These are phyloP conservation scores for Dendrobium nobile DNA, from an alignment of 106 monocot genomes.

Conservation along the genomic window DNA sequence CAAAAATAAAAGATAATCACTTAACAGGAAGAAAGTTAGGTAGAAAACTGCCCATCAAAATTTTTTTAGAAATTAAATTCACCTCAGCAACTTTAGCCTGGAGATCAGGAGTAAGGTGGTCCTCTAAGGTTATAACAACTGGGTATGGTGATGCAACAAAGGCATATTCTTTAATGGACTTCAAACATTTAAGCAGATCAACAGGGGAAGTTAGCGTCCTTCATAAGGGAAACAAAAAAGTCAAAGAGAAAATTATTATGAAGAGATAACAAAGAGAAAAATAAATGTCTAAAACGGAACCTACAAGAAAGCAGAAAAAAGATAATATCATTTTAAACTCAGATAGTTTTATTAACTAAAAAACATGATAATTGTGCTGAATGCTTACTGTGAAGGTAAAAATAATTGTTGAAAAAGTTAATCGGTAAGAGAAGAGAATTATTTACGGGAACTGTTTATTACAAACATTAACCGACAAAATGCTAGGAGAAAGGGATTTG, in stretches of 20 bases:
- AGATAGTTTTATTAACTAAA: not conserved
- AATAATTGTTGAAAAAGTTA: not conserved
- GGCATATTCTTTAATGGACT: constrained; percentile 55
- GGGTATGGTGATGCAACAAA: constrained; percentile 45
- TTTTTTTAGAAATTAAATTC: constrained; percentile 6
- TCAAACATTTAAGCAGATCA: constrained; percentile 41
- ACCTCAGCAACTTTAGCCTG: constrained; percentile 66
- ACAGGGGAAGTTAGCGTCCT: constrained; percentile 58
- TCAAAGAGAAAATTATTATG: not conserved
- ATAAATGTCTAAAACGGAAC: not conserved
- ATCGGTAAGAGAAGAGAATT: not conserved
- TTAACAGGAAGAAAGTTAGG: not conserved
- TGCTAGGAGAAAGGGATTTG: not conserved
- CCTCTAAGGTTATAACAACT: constrained; percentile 52
- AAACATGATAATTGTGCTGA: not conserved
- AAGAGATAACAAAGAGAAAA: not conserved
- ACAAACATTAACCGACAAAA: not conserved
- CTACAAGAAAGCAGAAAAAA: not conserved
- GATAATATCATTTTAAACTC: not conserved
- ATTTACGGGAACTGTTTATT: not conserved
- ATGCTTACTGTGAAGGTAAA: not conserved
- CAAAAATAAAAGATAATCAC: constrained; percentile 13
- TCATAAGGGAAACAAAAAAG: not conserved
- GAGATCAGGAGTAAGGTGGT: constrained; percentile 61
- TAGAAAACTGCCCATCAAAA: not conserved